Evolutionary conservation across 139 green algal species (phyloP), one percentile per base, ranked within the genome.

Genomic region (Ulvella scutata): DNA sequence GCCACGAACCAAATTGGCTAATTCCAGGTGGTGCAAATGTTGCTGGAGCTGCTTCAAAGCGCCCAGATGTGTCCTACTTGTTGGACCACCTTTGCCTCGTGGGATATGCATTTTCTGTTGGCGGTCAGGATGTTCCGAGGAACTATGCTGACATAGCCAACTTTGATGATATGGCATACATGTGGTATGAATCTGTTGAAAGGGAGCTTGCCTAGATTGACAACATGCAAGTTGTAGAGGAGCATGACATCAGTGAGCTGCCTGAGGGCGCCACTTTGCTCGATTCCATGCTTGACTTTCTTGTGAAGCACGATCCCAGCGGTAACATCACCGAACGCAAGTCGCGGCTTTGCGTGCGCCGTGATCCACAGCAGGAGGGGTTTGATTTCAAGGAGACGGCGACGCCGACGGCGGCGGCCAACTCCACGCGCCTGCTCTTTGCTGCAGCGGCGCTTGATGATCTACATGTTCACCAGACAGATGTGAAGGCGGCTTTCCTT

Each of bases 401-500:
- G 74, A 79, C 84, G 36, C 79, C 82, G 10, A 43, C 51, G 3
- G 38, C 21, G 61, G 72, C 72, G 20, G 34, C 78, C 35, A 61
- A 29, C 13, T 80, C 82, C 0, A 43, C 85, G 33, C 67, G 80
- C 10, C 3, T 74, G 6, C 62, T 85, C 33, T 26, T 85, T 23
- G 40, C 81, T 2, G 29, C 76, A 6, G 78, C 37, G 13, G 79
- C 81, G 17, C 74, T 38, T 2, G 1, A 80, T 4, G 76, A 83
- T 37, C 29, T 86, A 36, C 77, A 86, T 43, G 23, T 87, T 0
- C 60, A 82, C 9, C 78, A 87, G n/a, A 20, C 87, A 1, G 82
- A 89, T 61, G 79, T 87, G 17, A 85, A 86, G 44, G 86, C 85
- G 2, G 85, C 85, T 2, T 88, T 88, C 77, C 74, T 88, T 3